Evolutionary conservation across 2,329 filamentous ascomycete genomes (phyloP), one percentile per base, ranked within the genome.

Genomic region (Chrysosporium queenslandicum): DNA sequence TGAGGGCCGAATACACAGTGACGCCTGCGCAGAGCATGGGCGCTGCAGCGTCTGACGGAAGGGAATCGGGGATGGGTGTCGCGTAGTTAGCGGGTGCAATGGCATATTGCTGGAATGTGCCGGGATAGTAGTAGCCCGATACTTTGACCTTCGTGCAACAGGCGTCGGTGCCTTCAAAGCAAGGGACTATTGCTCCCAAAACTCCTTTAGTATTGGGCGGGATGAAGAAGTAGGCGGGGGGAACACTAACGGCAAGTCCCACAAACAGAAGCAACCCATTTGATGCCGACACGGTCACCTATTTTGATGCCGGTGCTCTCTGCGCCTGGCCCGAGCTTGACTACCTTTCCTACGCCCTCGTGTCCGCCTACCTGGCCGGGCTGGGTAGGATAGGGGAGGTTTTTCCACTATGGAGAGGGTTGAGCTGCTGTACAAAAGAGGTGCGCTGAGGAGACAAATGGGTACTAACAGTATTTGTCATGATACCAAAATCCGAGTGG

Each of bases 71-170:
- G 58, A 86, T 85, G 1, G 81, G 81, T 0, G 83, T 86, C 1
- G 85, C 82, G 63, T 86, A 86, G 66, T 77, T 76, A 2, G 82
- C 82, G 8, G 80, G 79, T 0, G 75, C 77, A 14, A 83, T 63
- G 16, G 77, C 77, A 61, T 85, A 86, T 67, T 85, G 81, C 63
- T 86, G 83, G 63, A 86, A 86, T n/a, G 82, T 86, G 34, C 83
- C 83, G 0, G 82, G 82, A 0, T 77, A 80, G 63, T 80, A 83
- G 68, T 85, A 86, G 4, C 83, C 83, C 0, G 77, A 81, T 46
- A 86, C 64, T 61, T 77, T 79, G 54, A 74, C 71, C 39, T 78
- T 76, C 57, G 73, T 69, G 65, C 79, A 82, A 36, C 74, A 66
- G 8, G 74, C 77, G 56, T 82, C 80, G 21, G 72, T 67, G 40